phyloP scores from a whole-genome alignment of 345 rosid species.

The Noccaea caerulescens region DNA sequence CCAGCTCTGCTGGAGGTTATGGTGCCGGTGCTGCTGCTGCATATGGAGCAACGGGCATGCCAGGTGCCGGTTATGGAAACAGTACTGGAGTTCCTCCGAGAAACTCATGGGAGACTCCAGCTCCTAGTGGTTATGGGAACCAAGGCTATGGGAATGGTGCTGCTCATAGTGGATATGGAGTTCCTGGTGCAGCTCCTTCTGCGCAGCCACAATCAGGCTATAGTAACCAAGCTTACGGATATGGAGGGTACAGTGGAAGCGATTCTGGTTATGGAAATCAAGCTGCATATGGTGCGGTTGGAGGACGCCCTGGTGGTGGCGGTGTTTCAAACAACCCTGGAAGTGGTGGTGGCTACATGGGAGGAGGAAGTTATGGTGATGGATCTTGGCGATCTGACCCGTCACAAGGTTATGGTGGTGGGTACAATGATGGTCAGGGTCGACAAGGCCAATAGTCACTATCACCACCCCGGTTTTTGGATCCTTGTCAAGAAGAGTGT shows the following conservation, averaged over 20 bases:
- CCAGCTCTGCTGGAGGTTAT: slow-evolving; percentile 63
- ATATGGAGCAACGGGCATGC: slow-evolving; percentile 37
- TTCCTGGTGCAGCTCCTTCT: slow-evolving; percentile 57
- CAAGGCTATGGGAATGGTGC: slow-evolving; percentile 73
- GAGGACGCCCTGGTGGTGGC: slow-evolving; percentile 52
- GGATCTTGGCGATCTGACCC: slow-evolving; percentile 73
- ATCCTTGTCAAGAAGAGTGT: slow-evolving; percentile 39
- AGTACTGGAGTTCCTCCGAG: slow-evolving; percentile 42
- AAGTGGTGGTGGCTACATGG: slow-evolving; percentile 62
- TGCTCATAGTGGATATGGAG: slow-evolving; percentile 61
- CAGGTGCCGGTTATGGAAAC: slow-evolving; percentile 34
- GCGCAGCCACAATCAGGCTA: slow-evolving; percentile 79
- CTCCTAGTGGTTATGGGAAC: slow-evolving; percentile 79
- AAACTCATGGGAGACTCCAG: slow-evolving; percentile 75
- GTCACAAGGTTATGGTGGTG: slow-evolving; percentile 71
- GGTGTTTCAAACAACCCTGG: slow-evolving; percentile 40
- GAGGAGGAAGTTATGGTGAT: slow-evolving; percentile 69
- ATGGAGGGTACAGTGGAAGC: slow-evolving; percentile 68
- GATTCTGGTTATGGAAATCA: slow-evolving; percentile 73
- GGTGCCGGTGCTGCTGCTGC: slow-evolving; percentile 63
- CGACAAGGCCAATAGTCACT: slow-evolving; percentile 63
- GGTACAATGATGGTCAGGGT: slow-evolving; percentile 66
- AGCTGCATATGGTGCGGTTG: slow-evolving; percentile 70
- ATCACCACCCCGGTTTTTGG: slow-evolving; percentile 32
- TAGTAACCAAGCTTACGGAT: slow-evolving; percentile 79